phyloP scores from a whole-genome alignment of 192 early-diverging fungal species.

The Tieghemiomyces parasiticus region DNA sequence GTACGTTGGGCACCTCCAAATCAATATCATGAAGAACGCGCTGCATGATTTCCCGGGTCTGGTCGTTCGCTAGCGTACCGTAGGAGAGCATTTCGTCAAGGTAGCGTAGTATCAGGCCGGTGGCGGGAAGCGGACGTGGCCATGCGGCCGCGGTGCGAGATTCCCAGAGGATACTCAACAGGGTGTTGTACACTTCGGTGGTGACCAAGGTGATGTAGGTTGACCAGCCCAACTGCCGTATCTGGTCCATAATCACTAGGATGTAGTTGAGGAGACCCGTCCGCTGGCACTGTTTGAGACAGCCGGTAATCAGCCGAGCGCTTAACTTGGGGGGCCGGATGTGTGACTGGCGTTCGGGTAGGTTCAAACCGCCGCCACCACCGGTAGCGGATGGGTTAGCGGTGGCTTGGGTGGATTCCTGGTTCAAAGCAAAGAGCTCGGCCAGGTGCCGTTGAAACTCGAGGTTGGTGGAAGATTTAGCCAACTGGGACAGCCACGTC shows the following conservation, averaged over 20 bases:
- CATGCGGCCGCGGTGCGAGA: background rate
- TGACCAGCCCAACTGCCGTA: background rate
- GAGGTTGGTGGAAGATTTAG: background rate
- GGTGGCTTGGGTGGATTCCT: background rate
- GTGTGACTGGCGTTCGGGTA: background rate
- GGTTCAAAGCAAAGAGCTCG: background rate
- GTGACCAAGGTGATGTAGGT: background rate
- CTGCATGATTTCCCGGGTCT: background rate
- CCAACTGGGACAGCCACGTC: constrained; percentile 3
- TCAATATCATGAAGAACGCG: background rate
- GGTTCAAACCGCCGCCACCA: background rate
- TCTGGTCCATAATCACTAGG: background rate
- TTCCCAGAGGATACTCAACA: background rate
- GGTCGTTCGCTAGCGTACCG: background rate
- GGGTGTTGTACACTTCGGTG: constrained; percentile 12
- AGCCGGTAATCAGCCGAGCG: constrained; percentile 1
- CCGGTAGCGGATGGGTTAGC: background rate
- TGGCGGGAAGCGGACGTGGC: background rate
- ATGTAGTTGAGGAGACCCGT: background rate
- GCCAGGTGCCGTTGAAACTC: background rate
- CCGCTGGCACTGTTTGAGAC: constrained; percentile 5
- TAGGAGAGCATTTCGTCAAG: constrained; percentile 4
- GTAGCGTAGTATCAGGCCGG: background rate
- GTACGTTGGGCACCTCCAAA: background rate
- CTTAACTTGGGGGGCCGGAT: background rate